Evolutionary conservation across 371 early-diverging fungal species (phyloP), one percentile per base, ranked within the genome.

Genomic region (Rhizopus microsporus): DNA sequence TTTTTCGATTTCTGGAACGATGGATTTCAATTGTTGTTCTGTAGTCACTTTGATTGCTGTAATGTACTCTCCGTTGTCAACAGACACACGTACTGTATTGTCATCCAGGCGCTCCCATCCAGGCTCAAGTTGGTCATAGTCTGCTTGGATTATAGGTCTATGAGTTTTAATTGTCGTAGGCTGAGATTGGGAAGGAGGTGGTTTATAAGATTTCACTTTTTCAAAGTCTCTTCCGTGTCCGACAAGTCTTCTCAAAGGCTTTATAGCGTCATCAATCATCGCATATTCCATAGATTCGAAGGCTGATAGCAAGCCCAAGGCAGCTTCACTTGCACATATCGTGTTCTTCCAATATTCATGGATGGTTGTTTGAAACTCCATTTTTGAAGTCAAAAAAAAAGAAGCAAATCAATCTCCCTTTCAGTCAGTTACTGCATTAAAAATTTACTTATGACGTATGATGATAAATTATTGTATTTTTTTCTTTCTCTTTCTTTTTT

Each of bases 31-130:
- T 3, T 65, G 55, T 32, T 60, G 53, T 30, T 40, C 60, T 0
- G 66, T 75, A 0, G 67, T 64, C 0, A 77, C 66, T 8, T 63
- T 56, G 40, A 69, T 66, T 7, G 63, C 55, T 0, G 45, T 67
- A 15, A 70, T 54, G 3, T 23, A 31, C 13, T 38, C 31, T 13
- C 38, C 17, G 15, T 54, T 43, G 13, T 43, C 32, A 30, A 44
- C 12, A 54, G 13, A 13, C 32, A 59, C 29, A 58, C 46, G 15
- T 52, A 62, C n/a, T 51, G 52, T 29, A 54, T 54, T 13, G 16
- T 50, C 5, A 42, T 60, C 56, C 0, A 60, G 13, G n/a, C 58
- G 57, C 2, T 32, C 31, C 78, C 78, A 78, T 31, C 67, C 63
- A 0, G 52, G 39, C 4, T 64, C 61, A 23, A 63, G 52, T 15